phyloP scores from a whole-genome alignment of 2,329 filamentous ascomycete genomes.

The Xylariaceae sp. region DNA sequence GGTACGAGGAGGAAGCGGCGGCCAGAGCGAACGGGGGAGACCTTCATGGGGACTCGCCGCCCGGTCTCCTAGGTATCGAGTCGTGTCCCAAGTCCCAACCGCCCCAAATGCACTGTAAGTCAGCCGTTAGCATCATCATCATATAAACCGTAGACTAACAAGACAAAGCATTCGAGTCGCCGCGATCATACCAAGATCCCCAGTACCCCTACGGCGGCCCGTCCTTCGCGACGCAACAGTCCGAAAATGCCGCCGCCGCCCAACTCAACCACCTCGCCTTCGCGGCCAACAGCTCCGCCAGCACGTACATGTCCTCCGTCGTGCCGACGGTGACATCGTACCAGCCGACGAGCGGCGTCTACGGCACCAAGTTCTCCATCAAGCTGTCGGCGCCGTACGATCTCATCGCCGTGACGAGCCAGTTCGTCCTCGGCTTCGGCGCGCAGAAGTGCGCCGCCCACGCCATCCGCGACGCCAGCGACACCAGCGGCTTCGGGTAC shows the following conservation, averaged over 20 bases:
- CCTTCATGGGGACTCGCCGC: constrained; percentile 53
- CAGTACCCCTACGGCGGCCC: constrained; percentile 48
- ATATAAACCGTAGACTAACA: too few species aligned
- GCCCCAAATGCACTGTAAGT: constrained; percentile 78
- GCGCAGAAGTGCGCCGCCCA: constrained; percentile 64
- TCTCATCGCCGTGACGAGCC: constrained; percentile 53
- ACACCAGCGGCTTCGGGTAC: constrained; percentile 61
- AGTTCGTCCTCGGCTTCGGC: constrained; percentile 71
- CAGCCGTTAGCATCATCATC: not conserved
- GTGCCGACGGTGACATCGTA: constrained; percentile 63
- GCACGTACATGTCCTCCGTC: constrained; percentile 61
- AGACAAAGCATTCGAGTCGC: constrained; percentile 51
- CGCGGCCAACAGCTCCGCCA: constrained; percentile 56
- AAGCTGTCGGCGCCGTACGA: constrained; percentile 73
- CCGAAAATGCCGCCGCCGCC: constrained; percentile 45
- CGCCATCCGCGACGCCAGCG: constrained; percentile 56
- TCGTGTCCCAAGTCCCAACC: constrained; percentile 72
- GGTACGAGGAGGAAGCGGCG: constrained; percentile 51
- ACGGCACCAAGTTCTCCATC: constrained; percentile 66
- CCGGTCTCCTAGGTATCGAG: constrained; percentile 66
- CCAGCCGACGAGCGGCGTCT: constrained; percentile 61
- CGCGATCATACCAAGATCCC: constrained; percentile 56
- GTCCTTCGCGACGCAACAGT: constrained; percentile 42
- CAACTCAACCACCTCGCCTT: constrained; percentile 54
- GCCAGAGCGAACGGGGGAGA: constrained; percentile 49